phyloP scores from a whole-genome alignment of 176 grass and related monocot species.

The Pharus latifolius region DNA sequence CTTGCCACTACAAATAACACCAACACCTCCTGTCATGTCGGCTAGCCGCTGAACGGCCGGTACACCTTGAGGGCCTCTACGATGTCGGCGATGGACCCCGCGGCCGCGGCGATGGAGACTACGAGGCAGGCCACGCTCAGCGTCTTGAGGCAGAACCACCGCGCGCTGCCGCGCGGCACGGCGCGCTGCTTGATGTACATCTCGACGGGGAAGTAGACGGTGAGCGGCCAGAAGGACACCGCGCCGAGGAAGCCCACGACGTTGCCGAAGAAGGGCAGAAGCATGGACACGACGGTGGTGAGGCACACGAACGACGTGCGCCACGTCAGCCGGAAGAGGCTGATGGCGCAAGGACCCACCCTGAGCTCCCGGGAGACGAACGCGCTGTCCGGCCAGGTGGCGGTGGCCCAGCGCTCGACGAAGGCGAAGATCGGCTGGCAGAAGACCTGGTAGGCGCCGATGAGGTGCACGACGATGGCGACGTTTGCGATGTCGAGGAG shows the following conservation, averaged over 20 bases:
- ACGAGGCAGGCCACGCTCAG: slow-evolving; percentile 32
- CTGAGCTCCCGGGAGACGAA: neutral
- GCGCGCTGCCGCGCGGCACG: slow-evolving; percentile 12
- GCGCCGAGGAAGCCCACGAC: slow-evolving; percentile 5
- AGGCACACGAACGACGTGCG: slow-evolving; percentile 14
- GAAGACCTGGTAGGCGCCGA: slow-evolving; percentile 63
- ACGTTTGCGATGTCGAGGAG: slow-evolving; percentile 64
- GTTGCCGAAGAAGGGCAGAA: slow-evolving; percentile 19
- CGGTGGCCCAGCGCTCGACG: slow-evolving; percentile 31
- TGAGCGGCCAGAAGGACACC: slow-evolving; percentile 56
- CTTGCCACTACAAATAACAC: too few species aligned
- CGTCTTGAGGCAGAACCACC: slow-evolving; percentile 18
- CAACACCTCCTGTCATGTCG: too few species aligned
- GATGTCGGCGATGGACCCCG: slow-evolving; percentile 42
- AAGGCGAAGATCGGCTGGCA: slow-evolving; percentile 66
- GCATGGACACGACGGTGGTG: slow-evolving; percentile 11
- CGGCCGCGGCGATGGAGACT: slow-evolving; percentile 19
- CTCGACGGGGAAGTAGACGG: slow-evolving; percentile 53
- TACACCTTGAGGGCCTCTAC: slow-evolving; percentile 22
- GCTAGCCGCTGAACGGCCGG: neutral
- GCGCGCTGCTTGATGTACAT: slow-evolving; percentile 38
- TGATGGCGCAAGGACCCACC: neutral
- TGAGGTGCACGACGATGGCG: slow-evolving; percentile 58
- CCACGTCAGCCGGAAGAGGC: neutral
- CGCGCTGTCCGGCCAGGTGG: slow-evolving; percentile 30